Percentiles rank a stretch among this genome's conserved stretches.
phyloP scores from a whole-genome alignment of 306 rosid species.

The Gynostemma pentaphyllum region DNA sequence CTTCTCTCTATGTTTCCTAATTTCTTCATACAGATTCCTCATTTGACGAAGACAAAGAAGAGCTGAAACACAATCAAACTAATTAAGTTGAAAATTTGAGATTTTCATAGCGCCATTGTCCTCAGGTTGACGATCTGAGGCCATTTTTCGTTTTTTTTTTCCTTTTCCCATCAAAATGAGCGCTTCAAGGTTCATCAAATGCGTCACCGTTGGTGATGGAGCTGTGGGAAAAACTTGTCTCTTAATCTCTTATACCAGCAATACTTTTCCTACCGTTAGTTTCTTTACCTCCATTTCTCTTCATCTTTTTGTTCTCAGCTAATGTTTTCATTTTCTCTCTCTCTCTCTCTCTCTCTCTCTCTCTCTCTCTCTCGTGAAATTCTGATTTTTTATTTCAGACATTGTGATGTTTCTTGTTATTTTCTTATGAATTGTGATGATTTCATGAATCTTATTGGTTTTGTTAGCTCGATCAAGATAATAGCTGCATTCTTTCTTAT shows the following conservation, averaged over 20 bases:
- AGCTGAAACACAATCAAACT: constrained; percentile 4
- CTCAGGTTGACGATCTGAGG: constrained; percentile 92
- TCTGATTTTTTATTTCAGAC: background rate
- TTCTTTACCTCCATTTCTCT: background rate
- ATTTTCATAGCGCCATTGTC: constrained; percentile 21
- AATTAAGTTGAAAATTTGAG: constrained; percentile 27
- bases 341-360: background rate
- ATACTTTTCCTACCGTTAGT: constrained; percentile 94
- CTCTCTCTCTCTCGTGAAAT: background rate
- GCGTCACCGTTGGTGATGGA: constrained; percentile 97
- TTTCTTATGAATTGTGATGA: too few relatives aligned
- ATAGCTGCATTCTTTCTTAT: background rate
- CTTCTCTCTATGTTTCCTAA: background rate
- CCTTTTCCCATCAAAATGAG: constrained; percentile 48
- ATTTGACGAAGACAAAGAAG: constrained; percentile 20
- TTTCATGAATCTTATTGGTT: too few relatives aligned
- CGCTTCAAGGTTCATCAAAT: constrained; percentile 97
- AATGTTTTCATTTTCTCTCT: background rate
- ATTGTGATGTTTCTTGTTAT: background rate
- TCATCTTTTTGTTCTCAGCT: background rate
- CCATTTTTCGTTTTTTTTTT: constrained; percentile 19
- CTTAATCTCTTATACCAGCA: constrained; percentile 96
- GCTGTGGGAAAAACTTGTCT: constrained; percentile 99
- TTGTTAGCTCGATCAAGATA: too few relatives aligned
- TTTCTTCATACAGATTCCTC: constrained; percentile 30